These are phyloP conservation scores for Hypocreales sp. DNA, from an alignment of 2,329 filamentous ascomycete genomes.

Conservation along the genomic window DNA sequence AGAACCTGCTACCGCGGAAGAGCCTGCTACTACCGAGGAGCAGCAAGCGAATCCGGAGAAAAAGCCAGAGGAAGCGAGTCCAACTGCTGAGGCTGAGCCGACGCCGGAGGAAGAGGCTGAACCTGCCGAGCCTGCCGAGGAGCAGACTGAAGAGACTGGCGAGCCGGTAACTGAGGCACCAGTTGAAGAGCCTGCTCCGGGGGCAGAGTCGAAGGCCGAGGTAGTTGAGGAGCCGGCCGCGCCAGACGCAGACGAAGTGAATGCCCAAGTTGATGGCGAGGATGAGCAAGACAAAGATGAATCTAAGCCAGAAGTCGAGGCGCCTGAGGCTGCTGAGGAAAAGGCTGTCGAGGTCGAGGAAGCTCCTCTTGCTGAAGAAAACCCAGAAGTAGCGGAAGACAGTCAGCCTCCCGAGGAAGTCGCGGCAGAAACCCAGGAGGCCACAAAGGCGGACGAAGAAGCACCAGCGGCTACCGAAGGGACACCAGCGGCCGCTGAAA, in stretches of 20 bases:
- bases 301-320: not conserved
- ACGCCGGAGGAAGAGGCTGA: not conserved
- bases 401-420: not conserved
- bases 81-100: not conserved
- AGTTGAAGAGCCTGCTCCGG: not conserved
- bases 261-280: not conserved
- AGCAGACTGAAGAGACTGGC: not conserved
- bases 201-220: conserved; percentile 2
- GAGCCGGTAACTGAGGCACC: not conserved
- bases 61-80: too few relatives aligned
- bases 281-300: conserved; percentile 1
- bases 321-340: not conserved
- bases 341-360: not conserved
- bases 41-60: too few relatives aligned
- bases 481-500: too few relatives aligned
- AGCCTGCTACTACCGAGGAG: too few relatives aligned
- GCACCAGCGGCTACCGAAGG: too few relatives aligned
- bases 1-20: too few relatives aligned
- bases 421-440: not conserved
- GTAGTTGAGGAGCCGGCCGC: conserved; percentile 1
- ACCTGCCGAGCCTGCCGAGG: not conserved
- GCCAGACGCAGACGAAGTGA: not conserved
- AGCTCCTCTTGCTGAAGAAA: conserved; percentile 1
- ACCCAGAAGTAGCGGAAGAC: not conserved
- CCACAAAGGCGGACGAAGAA: not conserved